Base-by-base conservation (phyloP, 208 protist genomes). In the Tritrichomonas foetus region DNA sequence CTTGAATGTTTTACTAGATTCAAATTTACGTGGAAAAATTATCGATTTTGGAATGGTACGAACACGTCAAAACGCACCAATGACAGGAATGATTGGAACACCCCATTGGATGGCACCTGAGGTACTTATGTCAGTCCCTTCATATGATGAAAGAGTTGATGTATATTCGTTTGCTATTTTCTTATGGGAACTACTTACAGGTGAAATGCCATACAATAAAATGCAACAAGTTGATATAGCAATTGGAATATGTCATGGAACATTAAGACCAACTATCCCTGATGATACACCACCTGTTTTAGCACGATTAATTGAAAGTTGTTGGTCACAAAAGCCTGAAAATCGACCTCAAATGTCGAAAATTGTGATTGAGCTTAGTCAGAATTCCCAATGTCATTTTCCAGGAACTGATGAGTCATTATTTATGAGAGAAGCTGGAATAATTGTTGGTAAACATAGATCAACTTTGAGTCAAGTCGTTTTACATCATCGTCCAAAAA, bases 161-260 rank as follows among this genome's bases (percentile, higher is more conserved):
- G 94, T 95, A 22, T 96, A 94, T 36, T 96, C 94, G 16, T 96
- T 84, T 80, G 95, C 95, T 66, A 94, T 96, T 30, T 92, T 96
- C 0, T 74, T 96, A 47, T 95, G 95, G 14, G 96, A 96, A 66
- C 66, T 96, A 13, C 94, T 96, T n/a, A 96, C 95, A 0, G 44
- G 94, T 20, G 25, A 78, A 66, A 53, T 94, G 57, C 95, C 95
- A 64, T 95, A 82, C 25, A 39, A 30, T 30, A 41, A 41, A 50
- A 82, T 82, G 74, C n/a, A 30, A 41, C 74, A 82, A 50, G 74
- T 30, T 50, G 33, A 82, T 25, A 82, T 82, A 20, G 41, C 41
- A 30, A 82, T 82, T 14, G 74, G 33, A 0, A 49, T 82, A 14
- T 50, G 27, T 30, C 33, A 82, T 50, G 74, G 41, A 20, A 39